Base-by-base conservation (phyloP, 306 rosid species). In the Gastrolobium villosum region DNA sequence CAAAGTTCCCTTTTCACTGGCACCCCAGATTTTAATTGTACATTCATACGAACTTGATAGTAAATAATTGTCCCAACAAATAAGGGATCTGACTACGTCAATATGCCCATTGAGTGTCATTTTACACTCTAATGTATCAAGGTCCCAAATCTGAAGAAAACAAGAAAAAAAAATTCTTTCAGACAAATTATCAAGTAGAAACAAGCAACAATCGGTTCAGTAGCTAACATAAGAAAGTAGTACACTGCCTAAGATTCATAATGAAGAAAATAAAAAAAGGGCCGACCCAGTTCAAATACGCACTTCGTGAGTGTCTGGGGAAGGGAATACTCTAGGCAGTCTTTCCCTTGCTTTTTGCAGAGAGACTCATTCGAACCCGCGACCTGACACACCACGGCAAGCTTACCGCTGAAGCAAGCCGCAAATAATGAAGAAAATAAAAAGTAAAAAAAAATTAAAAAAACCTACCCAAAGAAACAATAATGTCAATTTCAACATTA, bases 101-200 rank as follows among this genome's bases (percentile, higher is more conserved):
- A 69, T 77, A 75, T 90, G 93, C 4, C 55, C 85, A 11, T 59
- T 72, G 5, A 88, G 75, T 34, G 90, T 85, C 79, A 67, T 80
- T 20, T 43, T 62, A 75, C 85, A 84, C 56, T 85, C 80, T 3
- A 88, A 75, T 0, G 83, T 74, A 54, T 82, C 56, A 35, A 79
- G 79, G 50, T 88, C 86, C 88, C 89, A 88, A n/a, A 66, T 88
- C 92, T 90, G 59, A 40, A 46, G 31, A 50, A 46, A 52, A 39
- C 49, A 67, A 44, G 3, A 66, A 26, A 2, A 35, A 20, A 6
- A 40, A 3, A 63, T 14, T 7, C 14, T 49, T 31, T 7, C 4
- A 50, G 2, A 56, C 9, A 46, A 61, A 37, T 26, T 5, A 4
- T 20, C 8, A 4, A 5, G 11, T 26, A 13, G 55, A 52, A 52